Evolutionary conservation across 2,329 filamentous ascomycete genomes (phyloP), one percentile per base, ranked within the genome.

Genomic region (Clarireedia paspali): DNA sequence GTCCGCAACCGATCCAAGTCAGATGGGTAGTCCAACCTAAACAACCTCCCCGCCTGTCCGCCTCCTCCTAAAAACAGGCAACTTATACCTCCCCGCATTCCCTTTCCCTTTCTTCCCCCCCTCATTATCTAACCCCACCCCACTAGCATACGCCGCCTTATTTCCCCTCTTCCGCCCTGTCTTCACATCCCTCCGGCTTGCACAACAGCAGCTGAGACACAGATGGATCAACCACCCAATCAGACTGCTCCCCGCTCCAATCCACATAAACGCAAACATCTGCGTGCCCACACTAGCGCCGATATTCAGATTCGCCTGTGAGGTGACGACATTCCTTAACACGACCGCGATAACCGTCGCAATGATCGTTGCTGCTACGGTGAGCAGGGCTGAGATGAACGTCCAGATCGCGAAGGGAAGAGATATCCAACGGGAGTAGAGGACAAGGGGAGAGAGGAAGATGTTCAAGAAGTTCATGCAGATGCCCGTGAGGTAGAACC

Each of bases 251-350:
- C 77, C 81, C 0, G 84, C 79, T 0, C 86, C 88, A 27, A 90
- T 80, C 91, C 92, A 97, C 86, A 95, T 92, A 67, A 95, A 95
- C 0, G 75, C 87, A 65, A 95, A 81, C 87, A 95, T 91, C 62
- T 82, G 78, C 38, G 70, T 72, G 5, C 91, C 91, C 36, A 95
- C 74, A 3, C 78, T 72, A 3, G 85, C 88, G 9, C 63, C 59
- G 63, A 96, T 91, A 70, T 95, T 94, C 52, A 96, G 75, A 57
- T 88, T 83, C 2, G 79, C 78, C 66, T 88, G 83, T 4, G 78
- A 79, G 23, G 83, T 83, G 63, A 95, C 83, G 54, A 89, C 88
- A 58, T 89, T 84, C 62, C 83, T 81, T 74, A 95, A 91, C 59
- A 91, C 88, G 59, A 89, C 72, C 68, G 88, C 91, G 77, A 96